These are phyloP conservation scores for Yarrowia porcina DNA, from an alignment of 805 yeast species.

Conservation along the genomic window DNA sequence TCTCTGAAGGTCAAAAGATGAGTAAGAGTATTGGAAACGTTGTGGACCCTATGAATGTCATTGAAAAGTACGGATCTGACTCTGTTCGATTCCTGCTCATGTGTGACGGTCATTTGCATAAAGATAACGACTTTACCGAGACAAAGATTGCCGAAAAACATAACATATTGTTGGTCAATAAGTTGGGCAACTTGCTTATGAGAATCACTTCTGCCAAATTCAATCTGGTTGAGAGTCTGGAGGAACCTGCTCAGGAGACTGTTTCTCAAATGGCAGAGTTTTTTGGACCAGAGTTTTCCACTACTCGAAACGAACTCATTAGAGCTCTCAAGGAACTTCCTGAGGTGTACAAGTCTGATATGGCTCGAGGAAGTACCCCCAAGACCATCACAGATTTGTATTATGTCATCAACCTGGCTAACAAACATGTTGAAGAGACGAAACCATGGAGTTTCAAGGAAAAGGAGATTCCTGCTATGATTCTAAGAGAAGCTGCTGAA, in stretches of 20 bases:
- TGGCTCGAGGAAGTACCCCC: conserved; percentile 51
- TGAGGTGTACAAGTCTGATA: conserved; percentile 43
- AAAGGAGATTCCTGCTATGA: conserved; percentile 45
- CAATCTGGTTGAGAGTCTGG: conserved; percentile 47
- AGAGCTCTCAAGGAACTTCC: conserved; percentile 40
- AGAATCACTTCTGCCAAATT: conserved; percentile 74
- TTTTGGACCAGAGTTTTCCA: conserved; percentile 1
- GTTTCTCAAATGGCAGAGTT: conserved; percentile 3
- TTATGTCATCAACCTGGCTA: conserved; percentile 56
- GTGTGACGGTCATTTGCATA: conserved; percentile 68
- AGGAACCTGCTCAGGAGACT: conserved; percentile 1
- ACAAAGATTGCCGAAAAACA: conserved; percentile 48
- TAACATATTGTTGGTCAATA: conserved; percentile 60
- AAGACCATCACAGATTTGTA: conserved; percentile 58
- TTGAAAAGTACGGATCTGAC: conserved; percentile 59
- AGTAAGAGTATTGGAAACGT: conserved; percentile 91
- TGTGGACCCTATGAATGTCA: conserved; percentile 77
- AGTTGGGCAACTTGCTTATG: conserved; percentile 74
- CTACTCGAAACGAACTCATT: not conserved
- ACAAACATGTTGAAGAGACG: conserved; percentile 60
- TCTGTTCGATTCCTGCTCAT: conserved; percentile 66
- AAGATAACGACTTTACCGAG: conserved; percentile 78
- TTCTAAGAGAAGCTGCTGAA: conserved; percentile 67
- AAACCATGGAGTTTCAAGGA: conserved; percentile 69
- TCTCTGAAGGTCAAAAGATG: conserved; percentile 87